A percentile compares a stretch with the other conserved stretches of the same genome.
Evolutionary conservation across 371 early-diverging fungal species (phyloP).

Genomic region (Apophysomyces ossiformis): DNA sequence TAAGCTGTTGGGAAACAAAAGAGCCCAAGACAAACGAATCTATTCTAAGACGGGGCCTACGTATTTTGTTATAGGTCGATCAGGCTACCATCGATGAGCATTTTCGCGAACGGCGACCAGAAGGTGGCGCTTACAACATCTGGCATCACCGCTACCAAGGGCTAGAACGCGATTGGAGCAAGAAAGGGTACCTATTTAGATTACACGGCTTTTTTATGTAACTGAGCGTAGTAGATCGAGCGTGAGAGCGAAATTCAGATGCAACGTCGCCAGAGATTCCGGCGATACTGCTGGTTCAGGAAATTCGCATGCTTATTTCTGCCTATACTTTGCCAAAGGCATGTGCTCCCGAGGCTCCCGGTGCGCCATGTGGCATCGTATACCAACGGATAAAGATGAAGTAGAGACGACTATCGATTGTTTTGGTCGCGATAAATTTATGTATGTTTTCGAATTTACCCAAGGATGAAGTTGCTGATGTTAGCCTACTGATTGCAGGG

Average conservation of each 20-base stretch:
- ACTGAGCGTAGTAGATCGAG: constrained; percentile 27
- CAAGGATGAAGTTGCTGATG: not conserved
- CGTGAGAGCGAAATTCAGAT: constrained; percentile 67
- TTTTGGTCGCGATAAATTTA: constrained; percentile 82
- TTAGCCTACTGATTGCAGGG: constrained; percentile 33
- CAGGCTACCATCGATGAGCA: constrained; percentile 50
- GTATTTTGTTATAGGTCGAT: constrained; percentile 34
- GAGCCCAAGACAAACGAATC: no score
- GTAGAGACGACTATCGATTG: constrained; percentile 75
- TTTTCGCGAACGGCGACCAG: constrained; percentile 43
- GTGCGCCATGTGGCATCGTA: constrained; percentile 79
- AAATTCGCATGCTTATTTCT: constrained; percentile 72
- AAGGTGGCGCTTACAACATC: constrained; percentile 74
- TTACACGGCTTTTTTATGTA: constrained; percentile 1
- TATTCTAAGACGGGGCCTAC: not conserved
- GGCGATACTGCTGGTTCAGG: constrained; percentile 75
- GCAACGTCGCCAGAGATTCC: constrained; percentile 68
- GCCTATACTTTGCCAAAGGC: constrained; percentile 87
- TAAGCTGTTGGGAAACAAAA: constrained; percentile 6
- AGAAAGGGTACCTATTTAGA: constrained; percentile 35
- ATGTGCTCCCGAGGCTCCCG: constrained; percentile 76
- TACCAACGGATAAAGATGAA: constrained; percentile 68
- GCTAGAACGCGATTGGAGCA: constrained; percentile 49
- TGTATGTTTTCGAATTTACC: constrained; percentile 23
- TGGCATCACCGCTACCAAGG: constrained; percentile 79